Base-by-base conservation (phyloP, 2,329 filamentous ascomycete species). In the Colletotrichum destructivum region DNA sequence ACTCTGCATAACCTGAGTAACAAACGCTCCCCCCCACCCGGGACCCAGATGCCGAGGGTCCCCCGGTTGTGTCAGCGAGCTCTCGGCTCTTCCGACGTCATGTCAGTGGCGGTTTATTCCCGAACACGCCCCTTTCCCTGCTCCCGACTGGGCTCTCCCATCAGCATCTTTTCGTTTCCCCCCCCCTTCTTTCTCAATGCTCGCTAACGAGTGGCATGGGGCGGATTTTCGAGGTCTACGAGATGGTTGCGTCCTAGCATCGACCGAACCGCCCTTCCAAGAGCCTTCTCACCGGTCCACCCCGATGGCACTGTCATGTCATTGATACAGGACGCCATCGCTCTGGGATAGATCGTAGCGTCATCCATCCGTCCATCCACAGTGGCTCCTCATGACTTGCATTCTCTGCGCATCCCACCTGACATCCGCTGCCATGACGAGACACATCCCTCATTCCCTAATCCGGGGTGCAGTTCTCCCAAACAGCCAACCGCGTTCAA, bases 11-110 rank as follows among this genome's bases (percentile, higher is more conserved):
- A 40, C 12, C 15, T 35, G 42, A 40, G 12, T 62, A 44, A 51
- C 46, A 52, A 9, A 46, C 46, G 31, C 60, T 4, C 35, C 54
- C 47, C 54, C 42, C 49, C 35, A 42, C 23, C 31, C 56, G 18
- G 40, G 16, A 21, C 56, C 40, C 69, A 15, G 69, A 71, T 62
- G 64, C 59, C 64, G 59, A 71, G 57, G 46, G 59, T 46, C 57
- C 57, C 65, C 69, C 57, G 56, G 12, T 54, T 23, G 23, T n/a
- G 16, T 42, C 23, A 35, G n/a, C 54, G 44, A 55, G 31, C 49
- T 62, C 46, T 38, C 35, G 56, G 60, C 35, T 44, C 52, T 56
- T 56, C 26, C 54, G 26, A 60, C 66, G 66, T 69, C 66, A 66
- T 57, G n/a, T 59, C 26, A n/a, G 40, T 7, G 46, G 26, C 47